Percentiles rank a stretch among this genome's conserved stretches.
phyloP scores from a whole-genome alignment of 768 basidiomycete genomes.

The Wakefieldia striispora region DNA sequence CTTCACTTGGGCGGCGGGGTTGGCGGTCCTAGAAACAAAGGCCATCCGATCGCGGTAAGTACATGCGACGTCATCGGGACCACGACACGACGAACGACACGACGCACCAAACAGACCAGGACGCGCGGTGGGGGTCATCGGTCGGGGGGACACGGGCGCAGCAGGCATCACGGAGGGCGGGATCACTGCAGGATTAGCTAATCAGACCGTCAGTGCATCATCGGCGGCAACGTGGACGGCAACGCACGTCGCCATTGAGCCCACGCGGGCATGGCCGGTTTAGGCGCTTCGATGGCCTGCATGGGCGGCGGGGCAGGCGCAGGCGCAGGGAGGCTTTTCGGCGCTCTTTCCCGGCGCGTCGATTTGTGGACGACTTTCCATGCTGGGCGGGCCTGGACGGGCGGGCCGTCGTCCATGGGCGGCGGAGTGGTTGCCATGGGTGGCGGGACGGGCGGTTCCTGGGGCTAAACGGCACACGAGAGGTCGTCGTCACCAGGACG shows the following conservation, averaged over 20 bases:
- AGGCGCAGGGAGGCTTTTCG: slow-evolving; percentile 40
- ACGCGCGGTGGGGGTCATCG: slow-evolving; percentile 50
- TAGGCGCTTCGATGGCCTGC: slow-evolving; percentile 44
- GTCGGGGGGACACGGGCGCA: slow-evolving; percentile 29
- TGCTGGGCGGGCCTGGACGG: slow-evolving; percentile 56
- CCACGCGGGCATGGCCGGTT: slow-evolving; percentile 70
- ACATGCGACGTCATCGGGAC: background rate
- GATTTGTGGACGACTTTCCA: slow-evolving; percentile 76
- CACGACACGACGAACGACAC: background rate
- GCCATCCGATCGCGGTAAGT: no score
- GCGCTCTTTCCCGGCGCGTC: slow-evolving; percentile 48
- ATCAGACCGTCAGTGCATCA: background rate
- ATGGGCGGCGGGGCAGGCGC: slow-evolving; percentile 26
- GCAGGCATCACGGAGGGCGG: slow-evolving; percentile 50
- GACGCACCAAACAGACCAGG: slow-evolving; percentile 64
- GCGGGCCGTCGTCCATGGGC: slow-evolving; percentile 44
- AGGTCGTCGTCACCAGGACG: background rate
- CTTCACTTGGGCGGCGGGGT: slow-evolving; percentile 4
- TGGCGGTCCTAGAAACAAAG: background rate
- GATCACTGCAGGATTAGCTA: slow-evolving; percentile 65
- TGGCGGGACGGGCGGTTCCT: slow-evolving; percentile 37
- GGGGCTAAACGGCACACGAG: slow-evolving; percentile 21
- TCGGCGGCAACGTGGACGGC: background rate
- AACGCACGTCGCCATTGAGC: slow-evolving; percentile 79
- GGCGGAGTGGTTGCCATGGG: slow-evolving; percentile 44